phyloP scores from a whole-genome alignment of 495 filamentous ascomycete species.

The Barbatosphaeria neglecta region DNA sequence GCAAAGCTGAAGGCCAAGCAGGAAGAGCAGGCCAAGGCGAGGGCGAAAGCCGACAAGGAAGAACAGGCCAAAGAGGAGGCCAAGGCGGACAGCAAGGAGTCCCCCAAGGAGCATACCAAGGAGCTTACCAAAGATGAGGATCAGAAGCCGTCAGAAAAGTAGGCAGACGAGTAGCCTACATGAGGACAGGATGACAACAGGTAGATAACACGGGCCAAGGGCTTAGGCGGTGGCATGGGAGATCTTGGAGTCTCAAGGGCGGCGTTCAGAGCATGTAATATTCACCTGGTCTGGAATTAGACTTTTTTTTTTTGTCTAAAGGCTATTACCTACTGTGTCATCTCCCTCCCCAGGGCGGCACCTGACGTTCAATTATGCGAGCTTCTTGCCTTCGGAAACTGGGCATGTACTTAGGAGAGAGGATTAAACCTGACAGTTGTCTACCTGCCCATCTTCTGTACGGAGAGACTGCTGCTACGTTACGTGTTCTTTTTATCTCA shows the following conservation, averaged over 20 bases:
- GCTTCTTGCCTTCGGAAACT: too few relatives aligned
- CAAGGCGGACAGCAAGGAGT: too few relatives aligned
- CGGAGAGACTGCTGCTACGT: too few relatives aligned
- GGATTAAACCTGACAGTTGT: too few relatives aligned
- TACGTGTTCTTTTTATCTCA: too few relatives aligned
- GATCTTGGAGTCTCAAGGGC: not conserved
- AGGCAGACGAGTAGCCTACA: too few relatives aligned
- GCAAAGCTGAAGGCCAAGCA: slow-evolving; percentile 1
- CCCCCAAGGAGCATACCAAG: too few relatives aligned
- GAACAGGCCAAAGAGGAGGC: not conserved
- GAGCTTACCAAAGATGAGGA: not conserved
- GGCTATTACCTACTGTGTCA: too few relatives aligned
- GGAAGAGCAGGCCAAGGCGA: slow-evolving; percentile 1
- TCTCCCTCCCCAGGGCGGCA: too few relatives aligned
- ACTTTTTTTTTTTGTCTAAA: not conserved
- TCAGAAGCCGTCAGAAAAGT: not conserved
- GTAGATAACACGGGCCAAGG: not conserved
- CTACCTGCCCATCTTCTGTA: too few relatives aligned
- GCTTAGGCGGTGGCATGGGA: not conserved
- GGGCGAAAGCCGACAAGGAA: slow-evolving; percentile 2
- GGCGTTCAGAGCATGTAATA: not conserved
- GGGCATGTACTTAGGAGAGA: too few relatives aligned
- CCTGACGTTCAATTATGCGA: too few relatives aligned
- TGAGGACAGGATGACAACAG: not conserved
- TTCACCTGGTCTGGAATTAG: not conserved